Conservation (phyloP, 306 rosid genomes). For the peach (Prunus persica) region Prunus_persica_NCBIv2 NC_034016.1:22109501-22110000, state of each 20-base stretch:
- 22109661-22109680: constrained; percentile 53
- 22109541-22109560: constrained; percentile 61
- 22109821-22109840: background rate
- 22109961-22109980: constrained; percentile 62
- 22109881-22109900: background rate
- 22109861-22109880: background rate
- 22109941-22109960: constrained; percentile 66
- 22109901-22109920: background rate
- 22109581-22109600: constrained; percentile 67
- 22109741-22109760: background rate
- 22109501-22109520: constrained; percentile 41
- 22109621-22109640: constrained; percentile 83
- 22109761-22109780: background rate
- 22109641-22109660: constrained; percentile 36
- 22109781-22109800: background rate
- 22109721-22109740: background rate
- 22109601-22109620: constrained; percentile 81
- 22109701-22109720: background rate
- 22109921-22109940: background rate
- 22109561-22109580: constrained; percentile 56
- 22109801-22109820: background rate
- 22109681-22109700: background rate
- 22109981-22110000: constrained; percentile 50
- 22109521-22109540: constrained; percentile 56
- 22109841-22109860: background rate